Evolutionary conservation across 2,329 filamentous ascomycete species (phyloP), one percentile per base, ranked within the genome.

Genomic region (Fusarium ambrosium): DNA sequence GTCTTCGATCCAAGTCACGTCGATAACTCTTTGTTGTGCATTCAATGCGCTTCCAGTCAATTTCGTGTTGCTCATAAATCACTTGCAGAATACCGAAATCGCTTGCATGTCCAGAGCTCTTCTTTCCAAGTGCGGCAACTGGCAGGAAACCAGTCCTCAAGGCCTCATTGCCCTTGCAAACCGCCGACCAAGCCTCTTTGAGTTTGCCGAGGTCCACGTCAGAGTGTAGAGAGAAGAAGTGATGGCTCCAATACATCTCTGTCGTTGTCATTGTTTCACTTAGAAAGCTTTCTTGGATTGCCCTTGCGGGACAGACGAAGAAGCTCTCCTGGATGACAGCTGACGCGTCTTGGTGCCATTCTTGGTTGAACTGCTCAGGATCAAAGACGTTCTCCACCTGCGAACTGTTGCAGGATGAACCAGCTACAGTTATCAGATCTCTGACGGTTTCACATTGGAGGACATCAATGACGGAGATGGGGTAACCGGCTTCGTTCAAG

Each of bases 191-290:
- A 3, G 48, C 62, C 62, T 14, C 34, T 29, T 58, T 64, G 51
- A 64, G 37, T n/a, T 36, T 58, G 6, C 10, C 3, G 16, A 64
- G 29, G 27, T 64, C 36, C 16, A 58, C 48, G 7, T 58, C 62
- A 24, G 51, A 36, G n/a, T 64, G 62, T 18, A 64, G 27, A n/a
- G 13, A 13, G 4, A 64, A 64, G 32, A 55, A 34, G 14, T 64
- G 51, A 36, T 64, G 14, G 14, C 62, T 64, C 62, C 62, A 64
- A 43, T 64, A 64, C 62, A 64, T 64, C 37, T 41, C 62, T 13
- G 62, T 45, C 14, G 36, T 45, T 36, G 37, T 27, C 48, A 64
- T 29, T 45, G 62, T 64, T 27, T 64, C 62, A 45, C 62, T 58
- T 1, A 64, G 20, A 6, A 64, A 64, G 27, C 62, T 20, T 3